Evolutionary conservation across 2,329 filamentous ascomycete genomes (phyloP).

Genomic region (Talaromyces verruculosus): DNA sequence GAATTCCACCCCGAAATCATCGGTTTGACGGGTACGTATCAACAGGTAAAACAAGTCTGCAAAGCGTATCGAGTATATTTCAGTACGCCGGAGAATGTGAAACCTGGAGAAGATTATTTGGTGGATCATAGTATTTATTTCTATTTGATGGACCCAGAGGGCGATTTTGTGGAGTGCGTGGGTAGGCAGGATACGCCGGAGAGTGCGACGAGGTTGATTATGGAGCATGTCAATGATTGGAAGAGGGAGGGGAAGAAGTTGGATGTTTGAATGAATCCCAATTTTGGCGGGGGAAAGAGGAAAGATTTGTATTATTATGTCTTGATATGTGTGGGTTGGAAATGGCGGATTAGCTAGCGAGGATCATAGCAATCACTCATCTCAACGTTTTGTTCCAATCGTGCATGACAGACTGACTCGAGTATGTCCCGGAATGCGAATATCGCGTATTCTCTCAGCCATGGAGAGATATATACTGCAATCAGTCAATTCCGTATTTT

Average conservation of each 20-base stretch:
- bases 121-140: conserved; percentile 99
- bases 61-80: conserved; percentile 98
- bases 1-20: conserved; percentile 89
- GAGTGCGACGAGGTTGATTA: conserved; percentile 77
- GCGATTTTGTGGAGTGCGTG: conserved; percentile 96
- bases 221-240: conserved; percentile 82
- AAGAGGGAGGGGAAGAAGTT: conserved; percentile 55
- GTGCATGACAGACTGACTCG: background rate
- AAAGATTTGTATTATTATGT: conserved; percentile 2
- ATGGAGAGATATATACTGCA: background rate
- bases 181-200: conserved; percentile 91
- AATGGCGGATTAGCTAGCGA: conserved; percentile 27
- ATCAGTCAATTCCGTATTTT: background rate
- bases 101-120: conserved; percentile 92
- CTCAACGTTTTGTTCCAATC: background rate
- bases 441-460: background rate
- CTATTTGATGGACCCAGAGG: conserved; percentile 97
- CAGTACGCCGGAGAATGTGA: conserved; percentile 82
- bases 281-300: background rate
- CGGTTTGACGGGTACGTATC: conserved; percentile 88
- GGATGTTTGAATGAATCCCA: conserved; percentile 34
- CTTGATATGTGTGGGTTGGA: background rate
- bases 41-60: conserved; percentile 90
- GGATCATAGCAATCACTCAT: conserved; percentile 30
- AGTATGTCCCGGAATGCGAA: background rate